These are phyloP conservation scores for Podospora australis DNA, from an alignment of 495 filamentous ascomycete species.

Conservation along the genomic window DNA sequence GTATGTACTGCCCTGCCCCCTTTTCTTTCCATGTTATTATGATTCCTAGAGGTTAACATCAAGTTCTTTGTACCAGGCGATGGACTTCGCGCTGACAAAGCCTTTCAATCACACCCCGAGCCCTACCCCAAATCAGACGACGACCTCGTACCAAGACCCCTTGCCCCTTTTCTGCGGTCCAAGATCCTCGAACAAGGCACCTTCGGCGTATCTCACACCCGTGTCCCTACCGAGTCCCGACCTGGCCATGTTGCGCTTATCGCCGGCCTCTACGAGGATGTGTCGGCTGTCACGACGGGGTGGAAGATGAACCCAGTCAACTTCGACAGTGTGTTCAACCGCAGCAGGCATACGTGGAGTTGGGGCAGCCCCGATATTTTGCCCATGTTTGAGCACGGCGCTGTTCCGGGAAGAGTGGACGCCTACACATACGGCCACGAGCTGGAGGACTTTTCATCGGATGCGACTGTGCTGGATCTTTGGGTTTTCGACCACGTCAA, in stretches of 20 bases:
- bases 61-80: conserved; percentile 51
- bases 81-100: conserved; percentile 94
- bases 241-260: conserved; percentile 98
- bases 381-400: conserved; percentile 93
- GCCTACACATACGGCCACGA: conserved; percentile 77
- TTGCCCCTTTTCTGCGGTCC: conserved; percentile 92
- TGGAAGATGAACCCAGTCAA: conserved; percentile 99
- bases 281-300: conserved; percentile 92
- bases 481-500: conserved; percentile 97
- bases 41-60: not conserved
- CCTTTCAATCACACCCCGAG: conserved; percentile 89
- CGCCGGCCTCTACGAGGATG: conserved; percentile 96
- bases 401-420: conserved; percentile 79
- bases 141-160: conserved; percentile 56
- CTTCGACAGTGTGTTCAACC: conserved; percentile 98
- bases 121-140: conserved; percentile 64
- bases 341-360: conserved; percentile 93
- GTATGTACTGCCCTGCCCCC: conserved; percentile 42
- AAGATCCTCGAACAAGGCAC: conserved; percentile 85
- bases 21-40: not conserved
- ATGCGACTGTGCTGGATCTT: conserved; percentile 73
- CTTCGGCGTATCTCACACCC: conserved; percentile 96
- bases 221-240: conserved; percentile 94
- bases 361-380: conserved; percentile 99
- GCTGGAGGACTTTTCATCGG: conserved; percentile 80